Evolutionary conservation across 176 grass and related monocot species (phyloP).

Genomic region (Eleusine coracana): DNA sequence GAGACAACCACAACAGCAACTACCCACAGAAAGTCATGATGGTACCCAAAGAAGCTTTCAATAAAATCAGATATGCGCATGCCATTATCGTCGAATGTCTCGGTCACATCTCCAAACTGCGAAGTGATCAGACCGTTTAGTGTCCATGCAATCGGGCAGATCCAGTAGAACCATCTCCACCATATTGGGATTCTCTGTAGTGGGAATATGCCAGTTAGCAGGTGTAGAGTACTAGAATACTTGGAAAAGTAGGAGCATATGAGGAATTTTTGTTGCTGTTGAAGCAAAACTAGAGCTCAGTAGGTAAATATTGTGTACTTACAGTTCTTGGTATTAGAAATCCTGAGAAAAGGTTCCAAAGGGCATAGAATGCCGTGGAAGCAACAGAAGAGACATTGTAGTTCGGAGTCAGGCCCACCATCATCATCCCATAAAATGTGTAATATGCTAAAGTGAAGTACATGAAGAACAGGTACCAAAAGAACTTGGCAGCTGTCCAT

Average conservation of each 20-base stretch:
- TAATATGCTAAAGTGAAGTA: conserved; percentile 85
- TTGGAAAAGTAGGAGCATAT: not conserved
- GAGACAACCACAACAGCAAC: conserved; percentile 49
- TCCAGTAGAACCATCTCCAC: conserved; percentile 91
- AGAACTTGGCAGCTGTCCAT: conserved; percentile 82
- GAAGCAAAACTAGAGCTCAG: not conserved
- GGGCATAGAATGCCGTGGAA: conserved; percentile 54
- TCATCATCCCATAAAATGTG: conserved; percentile 92
- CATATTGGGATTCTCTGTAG: conserved; percentile 71
- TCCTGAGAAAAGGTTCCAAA: conserved; percentile 88
- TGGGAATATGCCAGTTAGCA: conserved; percentile 5
- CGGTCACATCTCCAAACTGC: conserved; percentile 67
- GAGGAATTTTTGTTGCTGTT: not conserved
- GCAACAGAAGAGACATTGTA: conserved; percentile 64
- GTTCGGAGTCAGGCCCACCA: conserved; percentile 76
- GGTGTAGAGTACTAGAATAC: not conserved
- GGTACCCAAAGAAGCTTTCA: conserved; percentile 63
- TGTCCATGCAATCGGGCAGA: conserved; percentile 71
- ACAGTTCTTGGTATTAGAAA: conserved; percentile 77
- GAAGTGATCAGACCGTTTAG: conserved; percentile 70
- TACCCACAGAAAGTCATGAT: conserved; percentile 53
- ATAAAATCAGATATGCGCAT: conserved; percentile 48
- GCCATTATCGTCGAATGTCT: not conserved
- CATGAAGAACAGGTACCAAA: conserved; percentile 91
- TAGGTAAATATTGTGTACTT: conserved; percentile 29